phyloP scores from a whole-genome alignment of 371 early-diverging fungal species.

The Sporodiniella umbellata region DNA sequence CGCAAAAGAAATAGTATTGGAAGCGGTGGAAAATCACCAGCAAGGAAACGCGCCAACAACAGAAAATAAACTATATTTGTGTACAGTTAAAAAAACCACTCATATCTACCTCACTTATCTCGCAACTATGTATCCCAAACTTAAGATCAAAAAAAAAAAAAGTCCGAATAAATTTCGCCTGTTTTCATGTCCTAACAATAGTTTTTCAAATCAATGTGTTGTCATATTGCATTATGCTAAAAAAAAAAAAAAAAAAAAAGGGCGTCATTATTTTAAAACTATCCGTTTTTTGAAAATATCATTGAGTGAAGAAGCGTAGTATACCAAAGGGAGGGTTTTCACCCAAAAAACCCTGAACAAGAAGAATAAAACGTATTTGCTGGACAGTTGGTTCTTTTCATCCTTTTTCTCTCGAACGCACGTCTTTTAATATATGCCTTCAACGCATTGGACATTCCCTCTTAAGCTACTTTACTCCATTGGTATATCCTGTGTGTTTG shows the following conservation, averaged over 20 bases:
- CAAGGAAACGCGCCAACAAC: conserved; percentile 9
- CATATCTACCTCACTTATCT: not conserved
- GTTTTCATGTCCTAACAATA: no score
- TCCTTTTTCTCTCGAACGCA: not conserved
- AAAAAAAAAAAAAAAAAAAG: no score
- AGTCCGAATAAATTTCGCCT: no score
- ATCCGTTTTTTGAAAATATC: no score
- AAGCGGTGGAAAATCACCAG: conserved; percentile 18
- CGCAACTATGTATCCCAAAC: not conserved
- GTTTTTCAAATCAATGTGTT: no score
- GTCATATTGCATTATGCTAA: no score
- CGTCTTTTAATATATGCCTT: conserved; percentile 1
- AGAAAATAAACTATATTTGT: conserved; percentile 1
- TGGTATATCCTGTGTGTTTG: conserved; percentile 37
- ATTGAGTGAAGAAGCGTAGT: no score
- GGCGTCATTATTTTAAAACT: no score
- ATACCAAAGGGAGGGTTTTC: no score
- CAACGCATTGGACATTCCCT: conserved; percentile 32
- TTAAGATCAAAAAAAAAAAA: no score
- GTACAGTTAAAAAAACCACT: not conserved
- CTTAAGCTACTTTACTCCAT: conserved; percentile 41
- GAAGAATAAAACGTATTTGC: no score
- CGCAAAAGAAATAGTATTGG: conserved; percentile 16
- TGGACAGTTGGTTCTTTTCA: not conserved
- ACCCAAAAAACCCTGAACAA: no score